These are phyloP conservation scores for Botrytis pseudocinerea DNA, from an alignment of 2,329 filamentous ascomycete genomes.

Conservation along the genomic window DNA sequence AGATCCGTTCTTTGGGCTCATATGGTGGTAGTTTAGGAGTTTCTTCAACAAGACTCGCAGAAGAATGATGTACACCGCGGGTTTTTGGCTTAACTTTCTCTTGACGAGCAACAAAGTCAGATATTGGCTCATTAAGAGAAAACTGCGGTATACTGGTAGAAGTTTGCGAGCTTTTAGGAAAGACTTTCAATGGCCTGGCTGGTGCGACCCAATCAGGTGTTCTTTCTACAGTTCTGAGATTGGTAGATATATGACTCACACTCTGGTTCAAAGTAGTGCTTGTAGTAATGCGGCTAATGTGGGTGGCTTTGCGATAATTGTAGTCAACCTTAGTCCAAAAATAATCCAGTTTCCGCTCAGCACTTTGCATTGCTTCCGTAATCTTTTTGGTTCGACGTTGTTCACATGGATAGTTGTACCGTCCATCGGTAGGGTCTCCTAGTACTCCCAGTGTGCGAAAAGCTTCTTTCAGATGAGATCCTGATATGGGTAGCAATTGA, in stretches of 20 bases:
- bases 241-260: not conserved
- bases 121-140: not conserved
- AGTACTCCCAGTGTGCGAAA: not conserved
- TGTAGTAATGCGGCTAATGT: no score
- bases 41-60: not conserved
- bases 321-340: not conserved
- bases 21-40: fast-evolving
- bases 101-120: not conserved
- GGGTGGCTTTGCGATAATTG: not conserved
- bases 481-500: fast-evolving
- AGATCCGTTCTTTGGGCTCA: not conserved
- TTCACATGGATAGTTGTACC: not conserved
- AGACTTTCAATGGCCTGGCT: not conserved
- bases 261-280: not conserved
- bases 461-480: not conserved
- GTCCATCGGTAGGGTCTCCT: not conserved
- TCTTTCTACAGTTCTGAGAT: not conserved
- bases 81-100: not conserved
- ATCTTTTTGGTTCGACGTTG: not conserved
- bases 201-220: not conserved
- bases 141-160: not conserved
- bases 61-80: not conserved
- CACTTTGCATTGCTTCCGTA: not conserved
- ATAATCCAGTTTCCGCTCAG: not conserved
- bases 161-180: not conserved